Evolutionary conservation across 129 eudicot genomes (phyloP).

Genomic region (Centella asiatica): DNA sequence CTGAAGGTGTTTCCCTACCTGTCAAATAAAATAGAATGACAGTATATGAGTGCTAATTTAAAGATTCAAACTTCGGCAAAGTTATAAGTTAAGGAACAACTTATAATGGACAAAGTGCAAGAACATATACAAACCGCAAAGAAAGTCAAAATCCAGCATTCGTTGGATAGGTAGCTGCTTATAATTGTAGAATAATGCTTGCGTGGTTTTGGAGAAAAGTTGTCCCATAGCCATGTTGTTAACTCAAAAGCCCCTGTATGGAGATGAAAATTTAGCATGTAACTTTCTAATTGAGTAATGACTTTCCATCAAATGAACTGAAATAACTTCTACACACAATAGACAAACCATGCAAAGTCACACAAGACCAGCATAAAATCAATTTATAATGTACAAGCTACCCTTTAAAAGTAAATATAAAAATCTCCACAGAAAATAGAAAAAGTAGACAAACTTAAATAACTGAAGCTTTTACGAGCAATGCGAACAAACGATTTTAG

Average conservation of each 20-base stretch:
- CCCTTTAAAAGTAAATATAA: not conserved
- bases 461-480: not conserved
- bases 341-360: not conserved
- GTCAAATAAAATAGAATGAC: not conserved
- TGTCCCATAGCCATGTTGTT: constrained; percentile 90
- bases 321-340: too few species aligned
- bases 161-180: constrained; percentile 96
- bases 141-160: constrained; percentile 99
- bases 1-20: constrained; percentile 99
- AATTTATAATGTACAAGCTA: not conserved
- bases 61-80: not conserved
- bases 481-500: too few species aligned
- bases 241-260: constrained; percentile 32
- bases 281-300: not conserved
- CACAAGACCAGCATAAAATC: not conserved
- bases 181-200: constrained; percentile 86
- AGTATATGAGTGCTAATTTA: constrained; percentile 3
- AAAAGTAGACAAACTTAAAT: not conserved
- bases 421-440: not conserved
- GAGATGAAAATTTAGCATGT: not conserved
- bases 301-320: not conserved
- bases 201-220: constrained; percentile 87
- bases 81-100: not conserved
- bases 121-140: constrained; percentile 58
- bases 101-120: not conserved